These are phyloP conservation scores for Sanghuangporus sanghuang DNA, from an alignment of 1,284 basidiomycete species.

Conservation along the genomic window DNA sequence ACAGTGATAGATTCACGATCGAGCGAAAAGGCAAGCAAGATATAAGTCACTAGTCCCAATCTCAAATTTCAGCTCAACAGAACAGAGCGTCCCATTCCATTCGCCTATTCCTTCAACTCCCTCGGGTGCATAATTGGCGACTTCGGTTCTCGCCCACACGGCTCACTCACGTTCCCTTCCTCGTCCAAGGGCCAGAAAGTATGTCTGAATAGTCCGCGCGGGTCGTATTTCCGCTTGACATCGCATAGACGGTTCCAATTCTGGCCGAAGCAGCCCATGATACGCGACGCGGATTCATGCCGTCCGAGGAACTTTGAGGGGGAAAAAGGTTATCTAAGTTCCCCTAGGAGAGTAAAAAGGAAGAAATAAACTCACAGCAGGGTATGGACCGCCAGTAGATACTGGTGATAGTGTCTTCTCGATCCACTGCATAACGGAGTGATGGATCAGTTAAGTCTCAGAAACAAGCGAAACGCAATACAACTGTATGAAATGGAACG, in stretches of 20 bases:
- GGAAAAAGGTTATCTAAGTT: conserved; percentile 4
- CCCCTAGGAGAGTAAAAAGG: conserved; percentile 16
- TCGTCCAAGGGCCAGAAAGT: conserved; percentile 71
- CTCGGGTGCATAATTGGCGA: conserved; percentile 26
- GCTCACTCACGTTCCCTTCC: conserved; percentile 42
- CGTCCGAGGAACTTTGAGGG: conserved; percentile 68
- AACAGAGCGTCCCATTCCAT: background rate
- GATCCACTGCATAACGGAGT: conserved; percentile 58
- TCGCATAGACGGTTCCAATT: conserved; percentile 67
- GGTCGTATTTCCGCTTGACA: conserved; percentile 74
- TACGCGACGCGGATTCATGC: conserved; percentile 55
- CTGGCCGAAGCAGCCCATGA: conserved; percentile 63
- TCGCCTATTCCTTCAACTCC: background rate
- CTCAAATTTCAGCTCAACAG: background rate
- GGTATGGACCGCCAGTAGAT: conserved; percentile 72
- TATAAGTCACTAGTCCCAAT: background rate
- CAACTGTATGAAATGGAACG: conserved; percentile 18
- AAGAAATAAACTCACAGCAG: conserved; percentile 55
- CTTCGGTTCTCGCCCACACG: conserved; percentile 52
- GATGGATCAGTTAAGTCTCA: background rate
- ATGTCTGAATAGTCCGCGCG: conserved; percentile 65
- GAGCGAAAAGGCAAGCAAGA: too few species aligned
- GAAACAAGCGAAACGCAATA: background rate
- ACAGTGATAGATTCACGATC: too few species aligned
- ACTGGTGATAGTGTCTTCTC: conserved; percentile 61